A percentile compares a stretch with the other conserved stretches of the same genome.
Conservation (phyloP, 805 yeast genomes). For the Phaffomyces opuntiae region DNA sequence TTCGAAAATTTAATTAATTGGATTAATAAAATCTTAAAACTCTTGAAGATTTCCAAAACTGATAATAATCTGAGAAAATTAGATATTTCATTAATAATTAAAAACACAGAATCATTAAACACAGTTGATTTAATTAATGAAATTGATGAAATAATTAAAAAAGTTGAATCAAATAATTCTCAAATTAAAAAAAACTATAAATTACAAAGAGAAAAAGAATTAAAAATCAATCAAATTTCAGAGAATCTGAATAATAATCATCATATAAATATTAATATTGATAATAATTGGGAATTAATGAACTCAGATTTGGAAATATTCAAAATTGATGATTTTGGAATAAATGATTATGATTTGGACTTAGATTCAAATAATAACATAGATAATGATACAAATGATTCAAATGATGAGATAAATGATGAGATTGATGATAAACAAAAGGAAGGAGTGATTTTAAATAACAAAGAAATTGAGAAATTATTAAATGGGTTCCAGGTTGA, state of each 20-base stretch:
- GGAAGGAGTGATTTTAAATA: background rate
- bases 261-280: conserved; percentile 20
- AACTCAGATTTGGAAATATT: conserved; percentile 33
- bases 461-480: conserved; percentile 2
- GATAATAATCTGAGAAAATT: conserved; percentile 28
- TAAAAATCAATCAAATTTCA: no score
- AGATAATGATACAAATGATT: conserved; percentile 3
- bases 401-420: background rate
- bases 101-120: conserved; percentile 18
- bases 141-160: conserved; percentile 30
- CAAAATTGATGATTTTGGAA: conserved; percentile 39
- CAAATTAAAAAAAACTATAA: conserved; percentile 25
- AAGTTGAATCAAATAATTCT: conserved; percentile 29
- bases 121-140: conserved; percentile 28
- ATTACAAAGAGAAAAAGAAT: no score
- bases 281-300: conserved; percentile 37
- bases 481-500: background rate
- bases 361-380: background rate
- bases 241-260: conserved; percentile 6
- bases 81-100: conserved; percentile 35
- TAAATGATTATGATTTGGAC: conserved; percentile 38
- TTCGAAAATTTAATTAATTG: conserved; percentile 69
- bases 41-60: conserved; percentile 54
- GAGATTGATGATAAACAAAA: background rate
- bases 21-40: conserved; percentile 59